phyloP scores from a whole-genome alignment of 2,329 filamentous ascomycete species.

The Ascochyta clinopodiicola region DNA sequence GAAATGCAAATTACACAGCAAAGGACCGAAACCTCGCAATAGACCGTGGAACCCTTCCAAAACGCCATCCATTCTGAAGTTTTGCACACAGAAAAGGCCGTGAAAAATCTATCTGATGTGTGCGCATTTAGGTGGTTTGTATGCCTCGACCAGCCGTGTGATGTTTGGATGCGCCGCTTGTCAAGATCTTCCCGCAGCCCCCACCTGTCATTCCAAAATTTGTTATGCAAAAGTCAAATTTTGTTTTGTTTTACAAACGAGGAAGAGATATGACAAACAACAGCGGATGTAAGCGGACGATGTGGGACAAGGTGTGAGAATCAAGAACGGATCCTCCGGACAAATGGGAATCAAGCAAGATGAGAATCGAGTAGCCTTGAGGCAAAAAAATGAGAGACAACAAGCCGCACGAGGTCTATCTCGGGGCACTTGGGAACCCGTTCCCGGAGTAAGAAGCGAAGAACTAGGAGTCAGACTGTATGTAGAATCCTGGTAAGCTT shows the following conservation, averaged over 20 bases:
- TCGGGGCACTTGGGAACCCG: neutral
- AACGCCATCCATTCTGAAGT: too few species aligned
- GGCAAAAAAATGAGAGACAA: neutral
- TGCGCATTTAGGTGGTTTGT: neutral
- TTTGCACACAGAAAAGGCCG: too few species aligned
- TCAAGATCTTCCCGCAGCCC: conserved; percentile 16
- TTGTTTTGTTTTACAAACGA: neutral
- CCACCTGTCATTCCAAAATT: conserved; percentile 18
- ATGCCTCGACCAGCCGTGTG: neutral
- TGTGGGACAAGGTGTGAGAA: neutral
- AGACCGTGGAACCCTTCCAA: too few species aligned
- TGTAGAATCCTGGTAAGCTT: neutral
- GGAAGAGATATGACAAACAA: conserved; percentile 3
- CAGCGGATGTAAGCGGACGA: conserved; percentile 7
- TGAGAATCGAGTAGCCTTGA: neutral
- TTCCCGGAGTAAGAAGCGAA: neutral
- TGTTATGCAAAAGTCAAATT: conserved; percentile 4
- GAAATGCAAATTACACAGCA: neutral
- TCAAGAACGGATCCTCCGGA: neutral
- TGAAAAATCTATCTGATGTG: neutral
- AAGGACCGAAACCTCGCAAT: neutral
- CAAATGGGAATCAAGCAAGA: neutral
- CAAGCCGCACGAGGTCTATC: neutral
- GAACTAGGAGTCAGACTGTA: neutral
- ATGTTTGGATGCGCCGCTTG: conserved; percentile 3